Base-by-base conservation (phyloP, 768 basidiomycete genomes). In the Mycena amicta region DNA sequence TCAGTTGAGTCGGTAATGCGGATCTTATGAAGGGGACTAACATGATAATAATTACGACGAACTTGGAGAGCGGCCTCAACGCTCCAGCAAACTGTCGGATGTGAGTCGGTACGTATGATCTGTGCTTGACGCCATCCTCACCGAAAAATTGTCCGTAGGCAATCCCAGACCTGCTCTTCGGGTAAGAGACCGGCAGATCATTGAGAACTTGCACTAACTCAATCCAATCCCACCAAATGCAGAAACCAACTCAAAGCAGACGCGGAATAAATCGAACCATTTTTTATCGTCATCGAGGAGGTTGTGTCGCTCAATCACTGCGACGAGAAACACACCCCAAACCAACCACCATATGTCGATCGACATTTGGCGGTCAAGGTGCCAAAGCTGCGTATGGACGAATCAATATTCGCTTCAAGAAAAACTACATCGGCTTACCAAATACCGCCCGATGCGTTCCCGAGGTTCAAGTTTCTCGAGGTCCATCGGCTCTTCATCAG, bases 311-410 rank as follows among this genome's bases (percentile, higher is more conserved):
- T 92, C 90, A 37, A 91, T 82, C 54, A 92, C 86, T 46, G 87
- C 84, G 41, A 92, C 76, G 15, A 88, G 65, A 73, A 90, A 89
- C 2, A 93, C 79, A 1, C 81, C 89, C 71, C 85, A 84, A 0
- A 84, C 86, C 6, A 93, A 79, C 89, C 89, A 91, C 90, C 90
- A 92, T 51, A 91, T 86, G 68, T 92, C 89, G 31, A 78, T 77
- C 0, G 79, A 75, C 56, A 92, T 74, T 67, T 93, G 91, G 39
- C 82, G 75, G 2, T 85, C 78, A 18, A 87, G 63, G 75, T 89
- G 88, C 83, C 84, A 86, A 2, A 78, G 73, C 40, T 62, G 27
- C 23, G n/a, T 43, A 43, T n/a, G n/a, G n/a, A n/a, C n/a, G n/a
- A n/a, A n/a, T n/a, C n/a, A n/a, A n/a, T n/a, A n/a, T n/a, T n/a